Percentiles rank a stretch among this genome's conserved stretches.
phyloP scores from a whole-genome alignment of 768 basidiomycete genomes.

The Mycena chlorophos region DNA sequence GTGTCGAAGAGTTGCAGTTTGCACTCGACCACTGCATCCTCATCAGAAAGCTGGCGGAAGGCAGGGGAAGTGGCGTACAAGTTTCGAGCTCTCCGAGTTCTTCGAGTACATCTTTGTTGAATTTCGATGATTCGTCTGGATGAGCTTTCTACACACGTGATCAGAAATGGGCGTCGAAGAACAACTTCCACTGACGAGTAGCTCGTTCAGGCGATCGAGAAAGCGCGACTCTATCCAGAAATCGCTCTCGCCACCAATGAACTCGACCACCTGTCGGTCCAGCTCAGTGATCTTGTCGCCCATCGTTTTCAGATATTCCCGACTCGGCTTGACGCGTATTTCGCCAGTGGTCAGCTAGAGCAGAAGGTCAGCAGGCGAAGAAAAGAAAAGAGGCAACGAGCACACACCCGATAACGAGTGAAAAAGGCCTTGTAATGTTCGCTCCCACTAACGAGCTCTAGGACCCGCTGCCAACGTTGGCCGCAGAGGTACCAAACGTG shows the following conservation, averaged over 20 bases:
- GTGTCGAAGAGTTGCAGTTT: slow-evolving; percentile 13
- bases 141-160: slow-evolving; percentile 1
- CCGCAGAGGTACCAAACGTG: slow-evolving; percentile 3
- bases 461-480: slow-evolving; percentile 10
- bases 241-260: slow-evolving; percentile 3
- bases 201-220: slow-evolving; percentile 9
- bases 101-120: slow-evolving; percentile 13
- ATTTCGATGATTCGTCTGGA: slow-evolving; percentile 16
- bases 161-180: neutral
- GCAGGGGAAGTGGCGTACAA: neutral
- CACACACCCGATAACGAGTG: slow-evolving; percentile 16
- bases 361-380: neutral
- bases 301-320: slow-evolving; percentile 4
- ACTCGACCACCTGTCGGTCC: slow-evolving; percentile 8
- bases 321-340: slow-evolving; percentile 9
- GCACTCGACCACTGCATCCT: slow-evolving; percentile 6
- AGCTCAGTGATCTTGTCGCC: slow-evolving; percentile 1
- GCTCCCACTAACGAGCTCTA: slow-evolving; percentile 11
- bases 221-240: neutral
- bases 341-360: neutral
- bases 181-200: slow-evolving; percentile 1
- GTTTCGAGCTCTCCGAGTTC: slow-evolving; percentile 15
- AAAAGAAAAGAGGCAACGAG: neutral
- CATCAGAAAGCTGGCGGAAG: neutral
- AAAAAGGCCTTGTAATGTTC: slow-evolving; percentile 18